Percentiles rank a stretch among this genome's conserved stretches.
Evolutionary conservation across 495 filamentous ascomycete genomes (phyloP).

Genomic region (Aspergillus wentii): DNA sequence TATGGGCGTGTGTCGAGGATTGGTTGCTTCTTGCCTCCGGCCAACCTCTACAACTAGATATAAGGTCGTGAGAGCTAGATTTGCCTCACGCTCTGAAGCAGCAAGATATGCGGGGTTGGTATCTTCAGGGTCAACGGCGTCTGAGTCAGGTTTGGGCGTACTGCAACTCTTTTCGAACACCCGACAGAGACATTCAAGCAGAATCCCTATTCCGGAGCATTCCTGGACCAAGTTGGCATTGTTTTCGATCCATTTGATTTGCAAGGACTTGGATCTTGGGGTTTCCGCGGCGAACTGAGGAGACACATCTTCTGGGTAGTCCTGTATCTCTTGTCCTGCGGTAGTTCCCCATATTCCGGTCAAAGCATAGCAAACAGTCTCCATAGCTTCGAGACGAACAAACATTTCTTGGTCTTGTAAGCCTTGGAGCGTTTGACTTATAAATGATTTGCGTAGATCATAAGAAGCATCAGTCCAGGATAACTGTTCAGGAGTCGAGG

Average conservation of each 20-base stretch:
- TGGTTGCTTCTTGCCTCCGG: constrained; percentile 37
- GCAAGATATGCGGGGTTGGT: constrained; percentile 28
- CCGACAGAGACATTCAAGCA: constrained; percentile 57
- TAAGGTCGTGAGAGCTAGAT: constrained; percentile 54
- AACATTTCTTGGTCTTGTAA: constrained; percentile 46
- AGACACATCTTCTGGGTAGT: constrained; percentile 20
- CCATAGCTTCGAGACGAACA: constrained; percentile 58
- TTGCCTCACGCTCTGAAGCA: constrained; percentile 41
- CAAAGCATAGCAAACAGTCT: constrained; percentile 70
- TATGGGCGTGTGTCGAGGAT: constrained; percentile 21
- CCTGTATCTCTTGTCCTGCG: constrained; percentile 42
- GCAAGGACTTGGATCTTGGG: constrained; percentile 47
- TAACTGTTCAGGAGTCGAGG: constrained; percentile 24
- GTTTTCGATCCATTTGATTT: constrained; percentile 65
- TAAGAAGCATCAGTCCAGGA: constrained; percentile 50
- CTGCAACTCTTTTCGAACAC: constrained; percentile 49
- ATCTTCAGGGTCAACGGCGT: constrained; percentile 28
- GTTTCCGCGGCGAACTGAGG: constrained; percentile 28
- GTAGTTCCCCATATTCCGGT: constrained; percentile 76
- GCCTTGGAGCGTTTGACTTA: constrained; percentile 33
- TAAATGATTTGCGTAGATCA: constrained; percentile 39
- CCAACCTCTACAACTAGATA: constrained; percentile 71
- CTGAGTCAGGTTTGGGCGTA: constrained; percentile 19
- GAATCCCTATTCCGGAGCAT: constrained; percentile 51
- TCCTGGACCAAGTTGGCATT: constrained; percentile 56